A percentile compares a stretch with the other conserved stretches of the same genome.
phyloP scores from a whole-genome alignment of 2,329 filamentous ascomycete genomes.

The Exserohilum turcica region DNA sequence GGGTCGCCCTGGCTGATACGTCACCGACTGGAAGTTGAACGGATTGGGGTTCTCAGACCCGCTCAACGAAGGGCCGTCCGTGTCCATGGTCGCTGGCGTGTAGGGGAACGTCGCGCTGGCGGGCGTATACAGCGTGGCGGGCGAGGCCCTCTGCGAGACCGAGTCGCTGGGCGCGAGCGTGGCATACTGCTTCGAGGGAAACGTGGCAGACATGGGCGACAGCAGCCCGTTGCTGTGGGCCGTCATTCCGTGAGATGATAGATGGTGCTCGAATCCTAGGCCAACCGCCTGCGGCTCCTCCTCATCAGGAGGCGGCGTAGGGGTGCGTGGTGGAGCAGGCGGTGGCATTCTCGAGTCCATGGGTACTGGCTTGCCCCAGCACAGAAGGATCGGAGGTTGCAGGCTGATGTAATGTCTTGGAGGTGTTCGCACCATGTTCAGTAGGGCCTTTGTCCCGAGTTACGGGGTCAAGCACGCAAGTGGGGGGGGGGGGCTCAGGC shows the following conservation, averaged over 20 bases:
- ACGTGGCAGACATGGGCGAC: slow-evolving; percentile 49
- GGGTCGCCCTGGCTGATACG: slow-evolving; percentile 60
- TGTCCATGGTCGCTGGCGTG: slow-evolving; percentile 40
- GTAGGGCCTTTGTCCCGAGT: slow-evolving; percentile 18
- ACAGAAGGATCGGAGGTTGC: slow-evolving; percentile 28
- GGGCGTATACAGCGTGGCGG: slow-evolving; percentile 40
- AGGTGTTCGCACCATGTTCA: slow-evolving; percentile 33
- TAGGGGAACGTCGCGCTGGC: slow-evolving; percentile 43
- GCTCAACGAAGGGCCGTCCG: slow-evolving; percentile 36
- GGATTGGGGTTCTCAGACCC: slow-evolving; percentile 62
- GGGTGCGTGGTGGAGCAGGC: slow-evolving; percentile 66
- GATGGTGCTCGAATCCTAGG: slow-evolving; percentile 41
- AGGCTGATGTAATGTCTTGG: slow-evolving; percentile 29
- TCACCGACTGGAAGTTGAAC: slow-evolving; percentile 87
- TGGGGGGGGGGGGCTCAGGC: slow-evolving; percentile 14
- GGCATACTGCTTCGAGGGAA: slow-evolving; percentile 44
- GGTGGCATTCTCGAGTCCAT: slow-evolving; percentile 67
- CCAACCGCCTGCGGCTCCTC: slow-evolving; percentile 45
- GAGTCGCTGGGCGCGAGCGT: slow-evolving; percentile 43
- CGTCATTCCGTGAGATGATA: slow-evolving; percentile 32
- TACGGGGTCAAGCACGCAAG: slow-evolving; percentile 12
- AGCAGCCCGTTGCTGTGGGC: slow-evolving; percentile 42
- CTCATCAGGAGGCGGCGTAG: slow-evolving; percentile 66
- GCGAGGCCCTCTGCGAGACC: slow-evolving; percentile 41
- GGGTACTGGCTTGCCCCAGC: slow-evolving; percentile 25